Evolutionary conservation across 805 yeast species (phyloP), one percentile per base, ranked within the genome.

Genomic region (Candida succiphila): DNA sequence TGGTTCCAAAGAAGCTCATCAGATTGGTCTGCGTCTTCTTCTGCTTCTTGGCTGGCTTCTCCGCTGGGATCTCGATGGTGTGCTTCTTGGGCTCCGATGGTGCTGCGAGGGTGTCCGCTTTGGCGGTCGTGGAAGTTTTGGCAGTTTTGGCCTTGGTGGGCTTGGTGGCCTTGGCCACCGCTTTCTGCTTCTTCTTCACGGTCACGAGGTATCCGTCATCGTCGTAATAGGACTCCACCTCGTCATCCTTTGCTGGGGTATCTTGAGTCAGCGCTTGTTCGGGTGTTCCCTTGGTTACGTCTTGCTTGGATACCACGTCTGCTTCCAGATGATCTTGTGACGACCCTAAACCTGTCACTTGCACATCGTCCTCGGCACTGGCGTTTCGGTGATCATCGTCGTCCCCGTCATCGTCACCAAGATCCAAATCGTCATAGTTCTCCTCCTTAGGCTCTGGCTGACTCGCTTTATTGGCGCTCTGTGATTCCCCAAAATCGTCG

Each of bases 121-220:
- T 41, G 19, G 37, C 38, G 1, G 47, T 34, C 25, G 15, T 29
- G 23, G 30, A 20, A 30, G 37, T 31, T 22, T 31, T 26, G 14
- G 23, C 33, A 17, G 24, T 31, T 24, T 24, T 18, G 9, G 41
- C 30, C 1, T 46, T 41, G 19, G 37, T 39, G 1, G 47, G 35
- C 25, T 17, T 29, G 23, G 30, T 23, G 29, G 37, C 30, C 23
- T 31, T 26, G 10, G 40, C 18, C 4, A 43, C 32, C 14, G 36
- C 25, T 7, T 34, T 17, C 8, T 36, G 27, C 17, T 32, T 29
- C 12, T 29, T 28, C 15, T 37, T 36, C 17, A 38, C 44, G 1
- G 49, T 46, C 4, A 51, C 51, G 16, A 54, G 32, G 23, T 46
- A 54, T 5, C 60, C 60, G 25, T 55, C 59, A 12, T 49, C 52